Conservation (phyloP, 768 basidiomycete genomes). For the Exidia glandulosa region DNA sequence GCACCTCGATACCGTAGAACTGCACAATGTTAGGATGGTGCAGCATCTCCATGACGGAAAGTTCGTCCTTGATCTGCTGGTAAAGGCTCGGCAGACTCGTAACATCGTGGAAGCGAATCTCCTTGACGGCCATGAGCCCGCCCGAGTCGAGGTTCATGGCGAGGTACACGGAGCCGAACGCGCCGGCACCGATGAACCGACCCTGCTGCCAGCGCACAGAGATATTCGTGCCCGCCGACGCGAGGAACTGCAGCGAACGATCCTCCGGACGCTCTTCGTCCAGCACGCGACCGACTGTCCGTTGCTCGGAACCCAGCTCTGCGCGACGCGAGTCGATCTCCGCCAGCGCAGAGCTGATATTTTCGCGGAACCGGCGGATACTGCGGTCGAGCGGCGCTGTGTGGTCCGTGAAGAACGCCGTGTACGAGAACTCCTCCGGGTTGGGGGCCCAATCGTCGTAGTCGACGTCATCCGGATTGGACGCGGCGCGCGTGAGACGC, state of each 20-base stretch:
- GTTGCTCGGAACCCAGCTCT: slow-evolving; percentile 53
- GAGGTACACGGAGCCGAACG: slow-evolving; percentile 98
- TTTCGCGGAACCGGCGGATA: slow-evolving; percentile 69
- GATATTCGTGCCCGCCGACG: slow-evolving; percentile 91
- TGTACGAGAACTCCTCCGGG: slow-evolving; percentile 5
- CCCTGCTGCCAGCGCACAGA: slow-evolving; percentile 98
- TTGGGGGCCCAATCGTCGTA: slow-evolving; percentile 8
- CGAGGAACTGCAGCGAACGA: slow-evolving; percentile 85
- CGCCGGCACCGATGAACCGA: slow-evolving; percentile 95
- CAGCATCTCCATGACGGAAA: slow-evolving; percentile 95
- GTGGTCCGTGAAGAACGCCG: background rate
- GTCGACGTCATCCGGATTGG: slow-evolving; percentile 26
- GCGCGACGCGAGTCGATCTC: slow-evolving; percentile 57
- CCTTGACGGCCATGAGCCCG: slow-evolving; percentile 97
- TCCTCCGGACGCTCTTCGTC: slow-evolving; percentile 93
- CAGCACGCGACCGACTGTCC: slow-evolving; percentile 79
- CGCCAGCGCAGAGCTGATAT: slow-evolving; percentile 44
- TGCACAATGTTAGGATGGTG: slow-evolving; percentile 97
- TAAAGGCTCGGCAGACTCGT: slow-evolving; percentile 80
- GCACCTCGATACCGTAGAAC: slow-evolving; percentile 98
- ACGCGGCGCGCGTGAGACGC: slow-evolving; percentile 30
- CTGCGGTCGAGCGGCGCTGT: slow-evolving; percentile 35
- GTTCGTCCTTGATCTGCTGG: slow-evolving; percentile 89
- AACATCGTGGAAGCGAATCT: slow-evolving; percentile 93
- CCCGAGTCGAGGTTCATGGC: slow-evolving; percentile 95